phyloP scores from a whole-genome alignment of 495 filamentous ascomycete genomes.

The Venustampulla echinocandica region DNA sequence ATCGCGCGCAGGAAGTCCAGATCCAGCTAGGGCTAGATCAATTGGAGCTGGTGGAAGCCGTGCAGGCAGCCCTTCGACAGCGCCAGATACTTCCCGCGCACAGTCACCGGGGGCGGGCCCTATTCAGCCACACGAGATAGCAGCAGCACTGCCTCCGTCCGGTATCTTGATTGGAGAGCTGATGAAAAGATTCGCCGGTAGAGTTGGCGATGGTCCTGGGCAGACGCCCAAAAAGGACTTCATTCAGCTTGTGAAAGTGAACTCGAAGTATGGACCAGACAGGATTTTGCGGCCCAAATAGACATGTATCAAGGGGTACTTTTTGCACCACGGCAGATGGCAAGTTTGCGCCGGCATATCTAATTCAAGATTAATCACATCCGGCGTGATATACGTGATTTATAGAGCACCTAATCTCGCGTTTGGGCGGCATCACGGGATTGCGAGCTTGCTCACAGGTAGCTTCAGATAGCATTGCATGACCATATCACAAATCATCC shows the following conservation, averaged over 20 bases:
- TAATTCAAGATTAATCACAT: no score
- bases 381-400: no score
- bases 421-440: no score
- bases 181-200: slow-evolving; percentile 50
- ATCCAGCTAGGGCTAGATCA: no score
- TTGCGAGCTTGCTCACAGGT: no score
- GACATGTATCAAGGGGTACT: no score
- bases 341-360: no score
- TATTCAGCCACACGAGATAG: slow-evolving; percentile 61
- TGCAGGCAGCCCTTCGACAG: slow-evolving; percentile 40
- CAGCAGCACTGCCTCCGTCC: slow-evolving; percentile 51
- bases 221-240: slow-evolving; percentile 35
- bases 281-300: slow-evolving; percentile 33
- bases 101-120: slow-evolving; percentile 24
- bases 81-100: slow-evolving; percentile 19
- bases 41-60: slow-evolving; percentile 36
- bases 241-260: slow-evolving; percentile 45
- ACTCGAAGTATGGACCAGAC: slow-evolving; percentile 34
- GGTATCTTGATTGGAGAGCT: slow-evolving; percentile 53
- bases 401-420: no score
- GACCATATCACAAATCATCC: no score
- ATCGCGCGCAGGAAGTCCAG: slow-evolving; percentile 37
- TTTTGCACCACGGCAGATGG: no score
- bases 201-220: slow-evolving; percentile 40
- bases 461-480: no score